Base-by-base conservation (phyloP, 2,329 filamentous ascomycete species). In the Diaporthe citri region DNA sequence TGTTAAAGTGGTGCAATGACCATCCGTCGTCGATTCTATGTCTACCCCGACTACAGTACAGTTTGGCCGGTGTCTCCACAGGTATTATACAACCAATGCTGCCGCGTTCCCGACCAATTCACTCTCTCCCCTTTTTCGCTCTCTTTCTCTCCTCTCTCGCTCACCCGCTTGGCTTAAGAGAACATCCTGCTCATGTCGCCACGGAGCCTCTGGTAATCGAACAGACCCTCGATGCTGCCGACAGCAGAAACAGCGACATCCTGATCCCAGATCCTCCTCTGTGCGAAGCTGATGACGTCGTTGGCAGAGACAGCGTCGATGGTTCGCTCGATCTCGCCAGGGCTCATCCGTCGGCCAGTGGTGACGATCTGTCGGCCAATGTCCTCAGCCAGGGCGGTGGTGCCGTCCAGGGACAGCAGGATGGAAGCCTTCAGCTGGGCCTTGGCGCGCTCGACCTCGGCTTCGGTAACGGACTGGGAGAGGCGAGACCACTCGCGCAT, bases 381-480 rank as follows among this genome's bases (percentile, higher is more conserved):
- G 85, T 99, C 97, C 90, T 99, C 97, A 77, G 97, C 97, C 73
- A 98, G 93, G 81, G 97, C 95, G 66, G 97, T 98, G 83, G 97
- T 98, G 85, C 96, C 97, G 85, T 99, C 97, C 43, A 99, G 95
- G 71, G 95, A 97, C 79, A 99, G 93, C 77, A 99, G 94, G 82
- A 99, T 96, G 73, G 96, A 98, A 77, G 97, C 97, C 92, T 99
- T 99, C 82, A 99, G 93, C 89, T 99, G 97, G 78, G 97, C 95
- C 92, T 99, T 99, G 86, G 97, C 97, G 80, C 97, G 96, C 92
- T 99, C 97, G 77, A 96, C 94, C 89, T 99, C 97, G 79, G 96
- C 93, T 83, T 95, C 91, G 82, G 90, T 92, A 81, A 99, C 97
- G 86, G 92, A 94, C 89, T 92, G 93, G 82, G 94, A 97, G 78